Evolutionary conservation across 257 asterid species (phyloP).

Genomic region (Ophiorrhiza pumila): DNA sequence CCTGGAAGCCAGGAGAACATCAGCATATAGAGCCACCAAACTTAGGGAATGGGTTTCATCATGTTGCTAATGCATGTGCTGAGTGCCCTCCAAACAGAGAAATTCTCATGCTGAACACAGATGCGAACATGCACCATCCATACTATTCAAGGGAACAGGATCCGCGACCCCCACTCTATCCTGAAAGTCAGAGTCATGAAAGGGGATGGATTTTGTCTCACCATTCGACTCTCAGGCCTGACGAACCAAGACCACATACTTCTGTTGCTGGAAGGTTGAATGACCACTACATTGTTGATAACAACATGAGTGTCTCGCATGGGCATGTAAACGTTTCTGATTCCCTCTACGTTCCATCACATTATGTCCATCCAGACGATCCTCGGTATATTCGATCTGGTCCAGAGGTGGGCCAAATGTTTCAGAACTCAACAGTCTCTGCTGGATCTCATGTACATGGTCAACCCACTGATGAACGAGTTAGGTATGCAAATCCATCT

Average conservation of each 20-base stretch:
- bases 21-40: constrained; percentile 48
- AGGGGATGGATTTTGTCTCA: constrained; percentile 75
- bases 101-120: constrained; percentile 45
- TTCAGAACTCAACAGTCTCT: constrained; percentile 59
- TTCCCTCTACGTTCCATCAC: constrained; percentile 50
- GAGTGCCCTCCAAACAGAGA: constrained; percentile 81
- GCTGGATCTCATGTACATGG: constrained; percentile 51
- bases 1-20: constrained; percentile 61
- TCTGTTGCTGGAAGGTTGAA: constrained; percentile 55
- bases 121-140: constrained; percentile 52
- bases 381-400: constrained; percentile 52
- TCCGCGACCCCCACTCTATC: constrained; percentile 49
- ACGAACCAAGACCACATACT: constrained; percentile 53
- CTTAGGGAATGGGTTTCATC: constrained; percentile 66
- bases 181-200: constrained; percentile 54
- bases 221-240: constrained; percentile 52
- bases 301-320: constrained; percentile 44
- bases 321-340: constrained; percentile 57
- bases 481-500: constrained; percentile 54
- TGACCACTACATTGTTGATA: constrained; percentile 54
- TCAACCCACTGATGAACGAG: constrained; percentile 60
- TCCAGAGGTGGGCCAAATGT: constrained; percentile 57
- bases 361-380: constrained; percentile 63
- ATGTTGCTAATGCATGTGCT: constrained; percentile 48
- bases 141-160: constrained; percentile 66